A percentile compares a stretch with the other conserved stretches of the same genome.
These are phyloP conservation scores for Hericium erinaceus DNA, from an alignment of 768 basidiomycete genomes.

Conservation along the genomic window DNA sequence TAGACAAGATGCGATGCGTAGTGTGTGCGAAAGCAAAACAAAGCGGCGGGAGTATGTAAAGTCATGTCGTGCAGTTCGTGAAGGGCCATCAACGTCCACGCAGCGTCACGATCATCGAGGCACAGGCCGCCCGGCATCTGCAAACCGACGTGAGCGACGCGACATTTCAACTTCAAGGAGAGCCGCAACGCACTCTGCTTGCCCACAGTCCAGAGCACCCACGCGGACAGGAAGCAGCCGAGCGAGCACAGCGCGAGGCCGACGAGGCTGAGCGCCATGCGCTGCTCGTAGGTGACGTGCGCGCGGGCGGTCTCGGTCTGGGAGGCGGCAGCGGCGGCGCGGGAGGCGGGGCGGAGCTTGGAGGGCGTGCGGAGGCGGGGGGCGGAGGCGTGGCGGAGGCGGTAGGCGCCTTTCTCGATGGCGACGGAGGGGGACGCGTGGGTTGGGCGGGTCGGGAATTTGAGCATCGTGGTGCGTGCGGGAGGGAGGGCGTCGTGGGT, in stretches of 20 bases:
- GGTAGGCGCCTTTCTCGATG: constrained; percentile 4
- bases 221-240: background rate
- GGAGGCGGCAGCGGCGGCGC: background rate
- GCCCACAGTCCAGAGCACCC: background rate
- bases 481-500: too few species aligned
- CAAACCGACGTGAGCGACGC: too few species aligned
- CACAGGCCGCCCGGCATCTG: too few species aligned
- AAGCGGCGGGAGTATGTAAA: too few species aligned
- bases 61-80: too few species aligned
- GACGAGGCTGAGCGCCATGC: background rate
- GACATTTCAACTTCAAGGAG: too few species aligned
- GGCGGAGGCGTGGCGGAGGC: background rate
- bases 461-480: too few species aligned
- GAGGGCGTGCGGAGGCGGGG: background rate
- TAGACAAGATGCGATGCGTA: too few species aligned
- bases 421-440: constrained; percentile 2
- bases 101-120: too few species aligned
- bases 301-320: background rate
- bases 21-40: too few species aligned
- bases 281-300: background rate
- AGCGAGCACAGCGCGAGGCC: background rate
- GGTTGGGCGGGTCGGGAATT: background rate
- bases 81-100: too few species aligned
- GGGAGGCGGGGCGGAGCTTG: background rate
- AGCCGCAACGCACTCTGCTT: background rate